A percentile compares a stretch with the other conserved stretches of the same genome.
These are phyloP conservation scores for Chloranthus sessilifolius DNA, from an alignment of 164 flowering plant species.

Conservation along the genomic window DNA sequence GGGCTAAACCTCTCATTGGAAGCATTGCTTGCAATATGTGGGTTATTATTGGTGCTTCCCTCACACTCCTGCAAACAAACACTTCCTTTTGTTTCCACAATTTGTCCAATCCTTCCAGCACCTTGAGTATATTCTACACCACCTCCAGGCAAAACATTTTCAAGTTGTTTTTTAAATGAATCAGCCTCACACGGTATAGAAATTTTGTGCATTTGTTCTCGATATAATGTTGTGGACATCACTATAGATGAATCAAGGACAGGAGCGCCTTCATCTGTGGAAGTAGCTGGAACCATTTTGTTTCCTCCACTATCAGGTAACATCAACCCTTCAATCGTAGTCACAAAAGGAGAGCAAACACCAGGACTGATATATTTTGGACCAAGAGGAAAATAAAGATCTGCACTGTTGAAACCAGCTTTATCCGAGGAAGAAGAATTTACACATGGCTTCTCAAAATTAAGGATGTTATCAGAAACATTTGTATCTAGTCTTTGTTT, in stretches of 20 bases:
- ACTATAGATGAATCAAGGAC: constrained; percentile 10
- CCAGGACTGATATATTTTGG: constrained; percentile 8
- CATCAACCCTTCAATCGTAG: constrained; percentile 26
- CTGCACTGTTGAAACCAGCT: neutral
- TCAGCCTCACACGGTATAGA: constrained; percentile 13
- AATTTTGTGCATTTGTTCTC: constrained; percentile 19
- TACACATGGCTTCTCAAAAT: constrained; percentile 1
- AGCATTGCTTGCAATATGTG: constrained; percentile 16
- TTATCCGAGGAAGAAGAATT: constrained; percentile 5
- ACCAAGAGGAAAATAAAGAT: constrained; percentile 5
- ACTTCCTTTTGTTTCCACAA: constrained; percentile 13
- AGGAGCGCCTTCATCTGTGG: constrained; percentile 12
- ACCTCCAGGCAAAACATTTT: constrained; percentile 13
- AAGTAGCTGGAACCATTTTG: constrained; percentile 13
- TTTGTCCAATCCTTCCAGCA: constrained; percentile 15
- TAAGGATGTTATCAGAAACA: neutral
- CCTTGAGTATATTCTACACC: constrained; percentile 16
- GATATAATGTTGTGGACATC: constrained; percentile 11
- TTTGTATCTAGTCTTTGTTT: constrained; percentile 10
- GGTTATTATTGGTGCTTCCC: constrained; percentile 8
- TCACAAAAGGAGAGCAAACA: constrained; percentile 14
- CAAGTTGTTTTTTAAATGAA: constrained; percentile 18
- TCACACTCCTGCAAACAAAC: constrained; percentile 11
- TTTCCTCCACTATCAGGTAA: too few species aligned
- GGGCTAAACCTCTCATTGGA: constrained; percentile 35